These are phyloP conservation scores for Nitzschia palea DNA, from an alignment of 108 stramenopile genomes.

Conservation along the genomic window DNA sequence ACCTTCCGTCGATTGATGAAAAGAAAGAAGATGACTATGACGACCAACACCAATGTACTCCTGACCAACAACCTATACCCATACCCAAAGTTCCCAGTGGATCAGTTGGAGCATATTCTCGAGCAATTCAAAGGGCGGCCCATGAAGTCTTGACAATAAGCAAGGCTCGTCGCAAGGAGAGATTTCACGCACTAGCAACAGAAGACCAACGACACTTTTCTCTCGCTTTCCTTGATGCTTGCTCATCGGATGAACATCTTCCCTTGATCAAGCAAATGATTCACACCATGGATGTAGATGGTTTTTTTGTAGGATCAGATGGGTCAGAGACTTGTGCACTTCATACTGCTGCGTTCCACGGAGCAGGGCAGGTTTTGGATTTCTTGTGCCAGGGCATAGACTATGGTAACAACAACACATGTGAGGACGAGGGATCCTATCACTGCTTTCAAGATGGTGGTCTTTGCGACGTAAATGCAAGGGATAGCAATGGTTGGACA, in stretches of 20 bases:
- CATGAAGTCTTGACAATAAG: constrained; percentile 36
- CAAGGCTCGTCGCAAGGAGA: constrained; percentile 42
- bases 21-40: constrained; percentile 9
- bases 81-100: constrained; percentile 54
- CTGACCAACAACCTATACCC: background rate
- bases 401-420: constrained; percentile 15
- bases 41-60: background rate
- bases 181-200: constrained; percentile 41
- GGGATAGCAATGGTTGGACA: constrained; percentile 77
- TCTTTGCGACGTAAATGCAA: constrained; percentile 55
- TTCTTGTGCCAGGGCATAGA: constrained; percentile 68
- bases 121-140: constrained; percentile 50
- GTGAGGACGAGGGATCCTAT: constrained; percentile 16
- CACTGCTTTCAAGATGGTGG: constrained; percentile 69
- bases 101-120: constrained; percentile 74
- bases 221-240: constrained; percentile 64
- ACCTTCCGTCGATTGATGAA: constrained; percentile 17
- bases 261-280: constrained; percentile 60
- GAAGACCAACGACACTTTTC: constrained; percentile 51
- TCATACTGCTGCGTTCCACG: constrained; percentile 77
- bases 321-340: constrained; percentile 79
- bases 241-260: constrained; percentile 62
- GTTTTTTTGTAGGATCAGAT: constrained; percentile 65
- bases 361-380: constrained; percentile 52
- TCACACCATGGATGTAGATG: constrained; percentile 68